Conservation (phyloP, 1,139 yeast genomes). For the Suhomyces yuchorum region DNA sequence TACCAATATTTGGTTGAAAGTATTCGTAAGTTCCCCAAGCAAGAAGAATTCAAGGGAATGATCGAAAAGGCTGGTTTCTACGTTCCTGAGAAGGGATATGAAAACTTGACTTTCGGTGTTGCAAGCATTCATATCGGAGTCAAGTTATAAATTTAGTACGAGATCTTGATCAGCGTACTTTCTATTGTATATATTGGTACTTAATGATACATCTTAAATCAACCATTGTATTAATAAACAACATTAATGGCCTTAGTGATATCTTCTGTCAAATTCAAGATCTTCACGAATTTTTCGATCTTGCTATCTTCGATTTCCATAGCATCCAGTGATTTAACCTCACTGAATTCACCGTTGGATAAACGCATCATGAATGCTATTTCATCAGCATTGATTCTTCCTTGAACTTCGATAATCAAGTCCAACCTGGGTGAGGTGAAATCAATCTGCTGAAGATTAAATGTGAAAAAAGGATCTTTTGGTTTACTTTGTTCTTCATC, state of each 20-base stretch:
- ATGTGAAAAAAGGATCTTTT: constrained; percentile 19
- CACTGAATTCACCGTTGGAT: constrained; percentile 32
- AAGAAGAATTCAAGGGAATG: constrained; percentile 88
- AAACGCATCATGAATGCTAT: constrained; percentile 28
- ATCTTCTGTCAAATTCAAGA: constrained; percentile 39
- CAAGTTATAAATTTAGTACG: constrained; percentile 48
- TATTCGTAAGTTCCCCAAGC: constrained; percentile 87
- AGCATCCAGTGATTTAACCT: constrained; percentile 17
- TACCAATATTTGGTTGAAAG: constrained; percentile 95
- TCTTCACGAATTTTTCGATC: constrained; percentile 24
- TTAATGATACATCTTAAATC: background rate
- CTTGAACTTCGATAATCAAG: constrained; percentile 26
- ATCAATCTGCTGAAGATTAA: constrained; percentile 31
- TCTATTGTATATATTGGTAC: constrained; percentile 12
- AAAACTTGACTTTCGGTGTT: constrained; percentile 92
- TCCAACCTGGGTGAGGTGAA: constrained; percentile 26
- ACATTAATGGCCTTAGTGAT: constrained; percentile 16
- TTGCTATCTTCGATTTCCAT: constrained; percentile 25
- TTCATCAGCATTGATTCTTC: constrained; percentile 19
- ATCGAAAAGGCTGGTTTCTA: constrained; percentile 94
- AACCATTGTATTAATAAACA: background rate
- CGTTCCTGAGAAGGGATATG: constrained; percentile 85
- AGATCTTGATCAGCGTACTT: constrained; percentile 4
- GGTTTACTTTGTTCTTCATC: constrained; percentile 9
- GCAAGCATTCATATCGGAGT: constrained; percentile 97